Percentiles rank a stretch among this genome's conserved stretches.
Conservation (phyloP, 2,329 filamentous ascomycete genomes). For the Stachybotrys chartarum region DNA sequence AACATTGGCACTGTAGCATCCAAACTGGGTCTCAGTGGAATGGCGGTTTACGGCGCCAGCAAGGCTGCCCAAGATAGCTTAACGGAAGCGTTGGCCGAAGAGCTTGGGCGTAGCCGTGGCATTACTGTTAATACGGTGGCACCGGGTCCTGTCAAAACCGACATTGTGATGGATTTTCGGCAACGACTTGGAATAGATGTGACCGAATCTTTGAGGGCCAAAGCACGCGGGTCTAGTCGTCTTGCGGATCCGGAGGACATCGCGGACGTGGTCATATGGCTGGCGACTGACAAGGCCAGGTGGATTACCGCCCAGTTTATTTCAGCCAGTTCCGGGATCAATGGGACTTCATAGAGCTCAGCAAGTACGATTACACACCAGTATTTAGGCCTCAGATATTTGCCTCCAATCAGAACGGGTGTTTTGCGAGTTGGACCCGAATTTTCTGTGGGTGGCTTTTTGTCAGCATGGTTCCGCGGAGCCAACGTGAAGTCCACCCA, state of each 20-base stretch:
- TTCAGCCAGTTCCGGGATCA: slow-evolving; percentile 10
- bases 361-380: no score
- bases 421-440: no score
- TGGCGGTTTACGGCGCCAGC: slow-evolving; percentile 8
- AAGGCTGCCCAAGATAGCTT: slow-evolving; percentile 26
- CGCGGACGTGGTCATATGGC: slow-evolving; percentile 5
- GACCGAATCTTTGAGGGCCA: neutral
- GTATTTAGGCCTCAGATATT: no score
- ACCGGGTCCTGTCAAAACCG: slow-evolving; percentile 27
- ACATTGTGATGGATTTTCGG: slow-evolving; percentile 9
- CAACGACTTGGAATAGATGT: neutral
- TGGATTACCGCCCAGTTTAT: slow-evolving; percentile 12
- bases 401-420: no score
- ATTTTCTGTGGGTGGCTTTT: no score
- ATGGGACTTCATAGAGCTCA: slow-evolving; percentile 1
- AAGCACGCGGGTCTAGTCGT: neutral
- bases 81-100: slow-evolving; percentile 12
- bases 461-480: no score
- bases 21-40: slow-evolving; percentile 4
- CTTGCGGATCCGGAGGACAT: slow-evolving; percentile 4
- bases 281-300: slow-evolving; percentile 9
- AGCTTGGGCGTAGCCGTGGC: slow-evolving; percentile 3
- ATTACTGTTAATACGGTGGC: slow-evolving; percentile 30
- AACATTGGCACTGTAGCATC: slow-evolving; percentile 13
- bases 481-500: no score